Base-by-base conservation (phyloP, 345 rosid genomes). In the Salix udensis region DNA sequence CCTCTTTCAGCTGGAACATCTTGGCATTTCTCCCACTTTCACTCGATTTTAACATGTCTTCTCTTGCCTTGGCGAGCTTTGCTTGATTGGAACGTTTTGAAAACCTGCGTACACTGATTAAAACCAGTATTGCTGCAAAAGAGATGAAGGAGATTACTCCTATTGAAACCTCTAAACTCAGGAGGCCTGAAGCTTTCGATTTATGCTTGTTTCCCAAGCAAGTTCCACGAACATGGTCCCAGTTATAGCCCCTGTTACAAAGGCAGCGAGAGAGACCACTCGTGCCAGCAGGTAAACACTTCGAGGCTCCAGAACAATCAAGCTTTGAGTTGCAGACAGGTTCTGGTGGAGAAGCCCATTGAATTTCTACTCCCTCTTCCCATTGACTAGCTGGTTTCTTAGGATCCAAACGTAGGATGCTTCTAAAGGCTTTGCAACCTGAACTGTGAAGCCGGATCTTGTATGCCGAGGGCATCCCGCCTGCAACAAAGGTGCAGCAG, bases 401-500 rank as follows among this genome's bases (percentile, higher is more conserved):
- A 1, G 88, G 87, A 75, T 90, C 83, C 78, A 87, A 78, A 71
- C 83, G 76, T 71, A 87, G 76, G 50, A 90, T 78, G 74, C 94
- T 90, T 78, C 89, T 80, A 36, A 90, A 90, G 36, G 90, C 91
- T 76, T 64, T 84, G 72, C 91, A 88, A 31, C 94, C 91, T 0
- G 91, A 90, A 78, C 68, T 81, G 71, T 90, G 94, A 70, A 90
- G 90, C 81, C 90, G 62, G 7, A 88, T 88, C 85, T 83, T 88
- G 73, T 87, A 90, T 0, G 94, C 90, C 1, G 91, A 88, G 62
- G 94, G 94, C 89, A 82, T 84, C 67, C 94, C 94, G 7, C 94
- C 94, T 0, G 88, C 86, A 6, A 84, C 65, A 28, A 90, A 90
- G 8, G 89, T 87, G 85, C 90, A 88, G 67, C 91, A 90, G 1